Conservation (phyloP, 1,139 yeast species). For the Pichia norvegensis region DNA sequence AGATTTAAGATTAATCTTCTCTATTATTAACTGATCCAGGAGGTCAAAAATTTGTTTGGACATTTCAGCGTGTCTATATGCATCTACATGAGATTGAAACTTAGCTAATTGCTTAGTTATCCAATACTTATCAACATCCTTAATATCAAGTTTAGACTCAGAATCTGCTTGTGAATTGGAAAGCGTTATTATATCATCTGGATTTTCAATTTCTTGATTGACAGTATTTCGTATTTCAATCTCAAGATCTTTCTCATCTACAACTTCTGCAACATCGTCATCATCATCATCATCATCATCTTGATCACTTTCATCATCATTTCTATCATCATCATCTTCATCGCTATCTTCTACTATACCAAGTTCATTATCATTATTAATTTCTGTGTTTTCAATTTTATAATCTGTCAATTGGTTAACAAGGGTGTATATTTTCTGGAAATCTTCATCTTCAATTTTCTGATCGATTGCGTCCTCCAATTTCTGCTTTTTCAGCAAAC, state of each 20-base stretch:
- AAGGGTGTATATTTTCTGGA: constrained; percentile 47
- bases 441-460: constrained; percentile 37
- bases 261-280: constrained; percentile 6
- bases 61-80: constrained; percentile 24
- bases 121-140: constrained; percentile 44
- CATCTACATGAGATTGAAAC: constrained; percentile 31
- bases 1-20: constrained; percentile 33
- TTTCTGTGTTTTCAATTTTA: constrained; percentile 22
- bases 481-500: constrained; percentile 29
- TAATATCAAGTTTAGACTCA: constrained; percentile 12
- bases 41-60: constrained; percentile 25
- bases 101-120: constrained; percentile 37
- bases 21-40: constrained; percentile 27
- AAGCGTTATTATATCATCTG: constrained; percentile 17
- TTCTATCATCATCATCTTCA: constrained; percentile 27
- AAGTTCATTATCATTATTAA: constrained; percentile 30
- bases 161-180: constrained; percentile 4
- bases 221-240: background rate
- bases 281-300: constrained; percentile 4
- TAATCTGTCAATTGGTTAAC: constrained; percentile 54
- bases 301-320: constrained; percentile 24
- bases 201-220: constrained; percentile 11
- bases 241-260: background rate
- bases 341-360: constrained; percentile 42
- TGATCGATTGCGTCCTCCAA: constrained; percentile 44